Evolutionary conservation across 106 monocot species (phyloP), one percentile per base, ranked within the genome.

Genomic region (Acorus gramineus): DNA sequence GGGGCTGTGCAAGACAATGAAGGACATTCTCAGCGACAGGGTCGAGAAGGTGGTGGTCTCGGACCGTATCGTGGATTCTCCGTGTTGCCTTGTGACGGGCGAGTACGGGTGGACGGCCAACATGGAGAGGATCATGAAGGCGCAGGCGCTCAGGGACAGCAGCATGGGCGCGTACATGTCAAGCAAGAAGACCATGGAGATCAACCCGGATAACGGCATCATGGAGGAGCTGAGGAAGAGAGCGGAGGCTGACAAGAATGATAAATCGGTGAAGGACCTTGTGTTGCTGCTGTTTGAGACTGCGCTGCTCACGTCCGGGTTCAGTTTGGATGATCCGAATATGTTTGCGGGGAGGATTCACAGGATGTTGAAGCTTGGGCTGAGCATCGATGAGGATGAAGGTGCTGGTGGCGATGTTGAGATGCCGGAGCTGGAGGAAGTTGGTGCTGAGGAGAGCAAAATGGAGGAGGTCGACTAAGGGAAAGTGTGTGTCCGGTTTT

Each of bases 101-200:
- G 28, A 28, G 28, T 28, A 28, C 1, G 28, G 28, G 28, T 28
- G 28, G 28, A 28, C 28, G 1, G 28, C 28, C 61, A 59, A 59
- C 59, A 59, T 59, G 59, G 59, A 59, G 42, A 59, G 59, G 14
- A 59, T 59, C 59, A 59, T 59, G 59, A 59, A 59, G 59, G 42
- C 59, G 8, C 61, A 44, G 61, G 61, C 61, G 8, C 46, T 61
- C 11, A 61, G 61, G 61, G 61, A 61, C 61, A 61, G 61, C 61
- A 61, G 61, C 61, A 61, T 61, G 61, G 44, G 61, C 61, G 48
- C 63, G 3, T 63, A 63, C 63, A 63, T 63, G 63, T 63, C 63
- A 1, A 63, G 63, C 63, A 63, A 63, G 49, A 63, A 63, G 49
- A 63, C 63, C 12, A 63, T 63, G 63, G 63, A 63, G 49, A 63